Evolutionary conservation across 2,329 filamentous ascomycete genomes (phyloP), one percentile per base, ranked within the genome.

Genomic region (Setomelanomma holmii): DNA sequence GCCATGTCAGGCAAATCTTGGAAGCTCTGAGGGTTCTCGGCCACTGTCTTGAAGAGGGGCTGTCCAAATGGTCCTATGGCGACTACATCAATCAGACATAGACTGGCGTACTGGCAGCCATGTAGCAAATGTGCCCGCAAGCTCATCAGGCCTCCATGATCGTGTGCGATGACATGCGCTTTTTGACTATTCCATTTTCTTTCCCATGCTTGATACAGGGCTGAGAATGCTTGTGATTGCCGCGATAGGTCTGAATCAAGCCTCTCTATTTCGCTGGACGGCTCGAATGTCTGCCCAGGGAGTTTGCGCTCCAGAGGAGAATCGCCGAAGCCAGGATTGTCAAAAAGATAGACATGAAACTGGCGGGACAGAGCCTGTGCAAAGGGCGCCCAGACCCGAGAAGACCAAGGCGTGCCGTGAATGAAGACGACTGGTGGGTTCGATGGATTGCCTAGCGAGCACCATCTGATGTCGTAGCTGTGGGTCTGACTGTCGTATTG

Each of bases 361-460:
- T 52, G 22, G 11, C 46, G 45, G 4, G 60, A 59, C 20, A 64
- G 40, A 22, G 58, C 47, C 11, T 52, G 45, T 4, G 62, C 60
- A 36, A 55, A 55, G n/a, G 60, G 54, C 4, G 17, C 14, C 60
- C 60, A 65, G 39, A 61, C 56, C 14, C 48, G 60, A 11, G 57
- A 63, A n/a, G 57, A 56, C 61, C 61, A 64, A n/a, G 61, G 60
- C 2, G 61, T 64, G n/a, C 61, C 61, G 30, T 64, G 61, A 24
- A 64, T 58, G 42, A 63, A 61, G 40, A 61, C 46, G 4, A 64
- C 42, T 17, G 60, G 61, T 23, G 47, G 55, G 4, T 44, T 49
- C 7, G 19, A 19, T 7, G 45, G 39, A 23, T 41, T 10, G 33
- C 61, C 60, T 4, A 64, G 42, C 1, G 55, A 55, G 4, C 42